Percentiles rank a stretch among this genome's conserved stretches.
These are phyloP conservation scores for Malassezia arunalokei DNA, from an alignment of 1,284 basidiomycete genomes.

Conservation along the genomic window DNA sequence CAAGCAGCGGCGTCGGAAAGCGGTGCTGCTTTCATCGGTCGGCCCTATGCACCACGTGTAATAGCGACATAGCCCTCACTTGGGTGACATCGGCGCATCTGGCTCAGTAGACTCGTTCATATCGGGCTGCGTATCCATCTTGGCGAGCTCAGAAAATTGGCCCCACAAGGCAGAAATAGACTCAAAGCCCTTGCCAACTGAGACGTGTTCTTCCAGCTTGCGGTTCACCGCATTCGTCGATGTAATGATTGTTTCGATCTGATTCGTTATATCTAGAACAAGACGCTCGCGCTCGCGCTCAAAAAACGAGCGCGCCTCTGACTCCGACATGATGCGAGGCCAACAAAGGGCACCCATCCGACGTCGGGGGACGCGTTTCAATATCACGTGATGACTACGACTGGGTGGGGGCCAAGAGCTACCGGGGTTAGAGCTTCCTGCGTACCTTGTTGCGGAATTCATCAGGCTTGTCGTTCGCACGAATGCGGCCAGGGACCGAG, in stretches of 20 bases:
- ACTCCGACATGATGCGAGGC: not conserved
- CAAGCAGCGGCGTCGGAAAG: conserved; percentile 16
- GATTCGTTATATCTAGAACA: conserved; percentile 59
- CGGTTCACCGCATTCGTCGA: conserved; percentile 80
- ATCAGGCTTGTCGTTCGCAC: conserved; percentile 24
- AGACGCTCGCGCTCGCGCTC: conserved; percentile 64
- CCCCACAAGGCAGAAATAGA: conserved; percentile 79
- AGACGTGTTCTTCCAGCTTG: conserved; percentile 77
- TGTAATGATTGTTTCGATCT: conserved; percentile 74
- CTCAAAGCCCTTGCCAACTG: conserved; percentile 82
- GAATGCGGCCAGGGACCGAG: conserved; percentile 13
- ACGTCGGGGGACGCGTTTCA: not conserved
- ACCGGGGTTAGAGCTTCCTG: not conserved
- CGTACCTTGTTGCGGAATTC: conserved; percentile 31
- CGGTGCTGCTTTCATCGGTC: conserved; percentile 13
- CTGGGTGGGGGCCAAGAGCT: not conserved
- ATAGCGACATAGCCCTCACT: not conserved
- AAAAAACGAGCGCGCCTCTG: conserved; percentile 51
- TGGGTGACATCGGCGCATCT: not conserved
- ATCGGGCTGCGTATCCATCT: conserved; percentile 9
- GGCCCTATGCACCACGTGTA: conserved; percentile 15
- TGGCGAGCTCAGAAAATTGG: conserved; percentile 66
- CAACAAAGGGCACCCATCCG: not conserved
- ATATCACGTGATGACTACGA: conserved; percentile 2
- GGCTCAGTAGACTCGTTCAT: not conserved